Evolutionary conservation across 2,329 filamentous ascomycete species (phyloP), one percentile per base, ranked within the genome.

Genomic region (Coniochaeta sp.): DNA sequence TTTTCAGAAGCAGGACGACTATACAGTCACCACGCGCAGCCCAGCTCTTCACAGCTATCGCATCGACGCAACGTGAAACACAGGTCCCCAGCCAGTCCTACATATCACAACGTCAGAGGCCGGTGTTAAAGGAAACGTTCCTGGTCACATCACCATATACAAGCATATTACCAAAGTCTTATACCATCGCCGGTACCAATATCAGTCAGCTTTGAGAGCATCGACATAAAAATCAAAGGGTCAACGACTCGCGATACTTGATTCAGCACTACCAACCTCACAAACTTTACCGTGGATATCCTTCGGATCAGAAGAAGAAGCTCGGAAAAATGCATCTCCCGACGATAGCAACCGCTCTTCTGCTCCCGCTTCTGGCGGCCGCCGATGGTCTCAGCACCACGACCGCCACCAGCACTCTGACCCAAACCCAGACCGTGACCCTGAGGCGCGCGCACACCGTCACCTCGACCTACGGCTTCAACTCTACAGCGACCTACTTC

Each of bases 331-430:
- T 80, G 77, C 76, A 76, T 63, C 65, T 80, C 66, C 71, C 73
- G 55, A 71, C 77, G 32, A 66, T 85, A 62, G 61, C 80, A 67
- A 70, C 81, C 62, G 77, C 78, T 62, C 70, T 76, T 63, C 69
- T 80, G 63, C 76, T 86, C 69, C 82, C 83, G 66, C 74, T 82
- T 58, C 70, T 84, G 68, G 83, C 81, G 62, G 66, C 81, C 58
- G 81, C 81, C 40, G 69, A 75, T 58, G 71, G 70, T 36, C 67
- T 69, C 59, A 67, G 68, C 26, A 76, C 77, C 50, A 75, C 78
- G 19, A 81, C 78, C 24, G 74, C 73, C 55, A 84, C 81, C 19
- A 74, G 75, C 59, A 83, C 78, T 54, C 77, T 85, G 62, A 77
- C 77, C 54, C 70, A 74, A 67, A 75, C 79, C 54, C 70, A 74